phyloP scores from a whole-genome alignment of 73 alveolate species.

The Tetrahymena thermophila region DNA sequence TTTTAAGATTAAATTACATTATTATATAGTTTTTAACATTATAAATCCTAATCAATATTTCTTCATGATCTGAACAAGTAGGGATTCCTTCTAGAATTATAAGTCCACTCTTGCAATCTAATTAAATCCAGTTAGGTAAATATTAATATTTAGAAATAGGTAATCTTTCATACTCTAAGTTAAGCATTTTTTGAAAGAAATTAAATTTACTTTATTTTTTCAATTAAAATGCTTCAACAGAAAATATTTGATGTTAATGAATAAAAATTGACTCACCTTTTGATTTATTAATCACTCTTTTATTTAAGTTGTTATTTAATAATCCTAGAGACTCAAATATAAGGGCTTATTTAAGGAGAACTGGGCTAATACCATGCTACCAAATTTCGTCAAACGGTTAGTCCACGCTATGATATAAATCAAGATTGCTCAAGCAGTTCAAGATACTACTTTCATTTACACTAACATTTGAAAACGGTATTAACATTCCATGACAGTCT shows the following conservation, averaged over 20 bases:
- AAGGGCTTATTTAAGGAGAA: not conserved
- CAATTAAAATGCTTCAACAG: not conserved
- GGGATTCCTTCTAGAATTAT: not conserved
- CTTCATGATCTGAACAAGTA: not conserved
- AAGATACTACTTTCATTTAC: not conserved
- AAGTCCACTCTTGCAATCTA: not conserved
- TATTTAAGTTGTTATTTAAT: not conserved
- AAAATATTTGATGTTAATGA: not conserved
- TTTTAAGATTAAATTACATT: not conserved
- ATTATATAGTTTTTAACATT: not conserved
- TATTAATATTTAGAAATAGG: not conserved
- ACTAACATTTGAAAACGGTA: not conserved
- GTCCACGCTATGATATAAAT: not conserved
- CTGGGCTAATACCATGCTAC: not conserved
- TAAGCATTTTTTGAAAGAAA: not conserved
- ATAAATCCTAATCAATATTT: not conserved
- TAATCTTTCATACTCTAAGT: not conserved
- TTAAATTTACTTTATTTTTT: not conserved
- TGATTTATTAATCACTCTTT: not conserved
- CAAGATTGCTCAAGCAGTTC: not conserved
- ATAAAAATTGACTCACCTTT: not conserved
- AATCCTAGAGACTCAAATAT: not conserved
- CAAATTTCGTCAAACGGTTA: not conserved
- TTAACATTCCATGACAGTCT: not conserved
- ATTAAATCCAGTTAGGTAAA: not conserved